These are phyloP conservation scores for Sordariomycetes sp. DNA, from an alignment of 2,329 filamentous ascomycete species.

Conservation along the genomic window DNA sequence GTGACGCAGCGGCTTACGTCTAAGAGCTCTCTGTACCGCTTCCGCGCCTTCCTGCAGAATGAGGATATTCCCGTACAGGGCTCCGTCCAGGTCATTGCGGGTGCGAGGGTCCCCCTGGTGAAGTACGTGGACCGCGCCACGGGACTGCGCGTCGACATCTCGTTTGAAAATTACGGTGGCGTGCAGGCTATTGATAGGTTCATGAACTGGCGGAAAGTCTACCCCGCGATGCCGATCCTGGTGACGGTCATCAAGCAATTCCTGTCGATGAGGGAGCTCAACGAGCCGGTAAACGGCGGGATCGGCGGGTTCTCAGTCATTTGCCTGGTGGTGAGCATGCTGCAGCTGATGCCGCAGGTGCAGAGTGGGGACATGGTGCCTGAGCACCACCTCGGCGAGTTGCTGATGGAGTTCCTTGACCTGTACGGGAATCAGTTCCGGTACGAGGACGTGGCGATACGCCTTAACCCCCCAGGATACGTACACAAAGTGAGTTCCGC, in stretches of 20 bases:
- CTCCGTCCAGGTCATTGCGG: conserved; percentile 53
- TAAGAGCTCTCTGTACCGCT: conserved; percentile 45
- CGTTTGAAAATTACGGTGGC: conserved; percentile 84
- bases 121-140: conserved; percentile 77
- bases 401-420: conserved; percentile 79
- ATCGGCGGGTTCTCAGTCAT: conserved; percentile 91
- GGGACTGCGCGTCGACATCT: conserved; percentile 77
- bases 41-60: conserved; percentile 44
- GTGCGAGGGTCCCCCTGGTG: conserved; percentile 79
- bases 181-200: conserved; percentile 73
- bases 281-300: conserved; percentile 83
- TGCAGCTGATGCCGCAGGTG: conserved; percentile 65
- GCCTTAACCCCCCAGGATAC: conserved; percentile 60
- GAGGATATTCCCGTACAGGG: conserved; percentile 42
- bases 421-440: conserved; percentile 80
- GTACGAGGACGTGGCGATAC: conserved; percentile 56
- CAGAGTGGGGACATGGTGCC: conserved; percentile 45
- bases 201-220: conserved; percentile 61
- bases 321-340: conserved; percentile 79
- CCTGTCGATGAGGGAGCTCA: conserved; percentile 74
- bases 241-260: conserved; percentile 90
- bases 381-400: conserved; percentile 60
- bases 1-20: conserved; percentile 26
- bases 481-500: conserved; percentile 56
- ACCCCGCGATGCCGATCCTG: conserved; percentile 74